A percentile compares a stretch with the other conserved stretches of the same genome.
Evolutionary conservation across 352 stramenopile genomes (phyloP).

Genomic region (Peronosclerospora sorghi): DNA sequence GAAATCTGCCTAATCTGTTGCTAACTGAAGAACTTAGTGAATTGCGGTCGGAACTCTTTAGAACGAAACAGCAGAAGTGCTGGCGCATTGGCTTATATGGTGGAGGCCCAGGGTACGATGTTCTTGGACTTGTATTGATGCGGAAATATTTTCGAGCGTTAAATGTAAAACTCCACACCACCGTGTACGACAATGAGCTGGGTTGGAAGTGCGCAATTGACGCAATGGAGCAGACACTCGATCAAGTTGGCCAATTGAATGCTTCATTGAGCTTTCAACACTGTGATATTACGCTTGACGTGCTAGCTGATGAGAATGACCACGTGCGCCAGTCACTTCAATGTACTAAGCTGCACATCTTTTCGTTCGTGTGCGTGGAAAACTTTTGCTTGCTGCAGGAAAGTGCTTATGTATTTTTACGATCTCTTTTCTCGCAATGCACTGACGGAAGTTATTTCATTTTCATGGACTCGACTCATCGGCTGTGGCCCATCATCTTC

Average conservation of each 20-base stretch:
- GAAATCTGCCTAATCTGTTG: slow-evolving; percentile 50
- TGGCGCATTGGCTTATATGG: slow-evolving; percentile 52
- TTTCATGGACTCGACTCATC: slow-evolving; percentile 65
- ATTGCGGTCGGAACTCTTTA: slow-evolving; percentile 45
- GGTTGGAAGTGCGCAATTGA: slow-evolving; percentile 39
- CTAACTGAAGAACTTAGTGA: slow-evolving; percentile 36
- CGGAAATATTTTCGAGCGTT: slow-evolving; percentile 36
- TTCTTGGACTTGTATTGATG: slow-evolving; percentile 42
- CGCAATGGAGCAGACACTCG: slow-evolving; percentile 22
- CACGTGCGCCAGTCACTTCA: too few relatives aligned
- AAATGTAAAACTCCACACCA: slow-evolving; percentile 34
- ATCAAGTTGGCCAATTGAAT: too few relatives aligned
- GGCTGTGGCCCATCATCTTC: slow-evolving; percentile 51
- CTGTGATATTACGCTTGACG: slow-evolving; percentile 51
- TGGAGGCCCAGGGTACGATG: slow-evolving; percentile 51
- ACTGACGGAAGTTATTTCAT: slow-evolving; percentile 35
- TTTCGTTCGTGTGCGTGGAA: slow-evolving; percentile 66
- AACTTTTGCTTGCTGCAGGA: slow-evolving; percentile 45
- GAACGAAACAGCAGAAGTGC: slow-evolving; percentile 8
- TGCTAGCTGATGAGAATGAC: slow-evolving; percentile 11
- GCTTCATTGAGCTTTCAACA: slow-evolving; percentile 34
- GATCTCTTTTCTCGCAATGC: slow-evolving; percentile 32
- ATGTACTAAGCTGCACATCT: too few relatives aligned
- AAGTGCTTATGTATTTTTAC: slow-evolving; percentile 38
- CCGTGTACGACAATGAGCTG: slow-evolving; percentile 62